Percentiles rank a stretch among this genome's conserved stretches.
phyloP scores from a whole-genome alignment of 805 yeast genomes.

The Saccharomyces kudriavzevii region DNA sequence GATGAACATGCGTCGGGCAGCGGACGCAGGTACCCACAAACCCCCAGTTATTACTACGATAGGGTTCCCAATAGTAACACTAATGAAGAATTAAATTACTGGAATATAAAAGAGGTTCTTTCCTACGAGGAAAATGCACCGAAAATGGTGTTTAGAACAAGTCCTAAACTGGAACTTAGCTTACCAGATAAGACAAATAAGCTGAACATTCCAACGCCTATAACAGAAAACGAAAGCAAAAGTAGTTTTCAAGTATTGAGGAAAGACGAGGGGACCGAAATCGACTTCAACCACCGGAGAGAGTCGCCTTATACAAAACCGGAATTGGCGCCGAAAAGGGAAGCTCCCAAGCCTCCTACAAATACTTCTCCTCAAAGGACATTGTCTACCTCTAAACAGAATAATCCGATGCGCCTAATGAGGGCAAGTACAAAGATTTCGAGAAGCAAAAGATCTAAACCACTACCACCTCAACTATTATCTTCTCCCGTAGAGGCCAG shows the following conservation, averaged over 20 bases:
- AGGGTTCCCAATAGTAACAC: constrained; percentile 5
- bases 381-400: constrained; percentile 9
- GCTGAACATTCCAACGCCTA: background rate
- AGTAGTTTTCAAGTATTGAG: constrained; percentile 61
- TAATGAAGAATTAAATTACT: constrained; percentile 23
- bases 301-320: constrained; percentile 61
- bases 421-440: constrained; percentile 11
- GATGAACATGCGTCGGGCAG: constrained; percentile 22
- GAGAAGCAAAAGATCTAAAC: constrained; percentile 10
- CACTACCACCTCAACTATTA: constrained; percentile 14
- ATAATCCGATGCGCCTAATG: constrained; percentile 10
- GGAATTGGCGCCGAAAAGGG: constrained; percentile 58
- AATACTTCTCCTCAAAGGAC: constrained; percentile 19
- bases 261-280: constrained; percentile 55
- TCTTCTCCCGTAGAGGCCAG: constrained; percentile 5
- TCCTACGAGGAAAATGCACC: constrained; percentile 10
- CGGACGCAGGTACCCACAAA: constrained; percentile 25
- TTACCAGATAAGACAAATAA: constrained; percentile 5
- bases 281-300: constrained; percentile 73
- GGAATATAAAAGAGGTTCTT: constrained; percentile 22
- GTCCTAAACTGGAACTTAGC: constrained; percentile 1
- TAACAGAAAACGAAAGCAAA: constrained; percentile 12
- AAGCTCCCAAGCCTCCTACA: constrained; percentile 63
- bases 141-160: constrained; percentile 5
- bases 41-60: constrained; percentile 29